Base-by-base conservation (phyloP, 768 basidiomycete species). In the Leccinum uliginosum region DNA sequence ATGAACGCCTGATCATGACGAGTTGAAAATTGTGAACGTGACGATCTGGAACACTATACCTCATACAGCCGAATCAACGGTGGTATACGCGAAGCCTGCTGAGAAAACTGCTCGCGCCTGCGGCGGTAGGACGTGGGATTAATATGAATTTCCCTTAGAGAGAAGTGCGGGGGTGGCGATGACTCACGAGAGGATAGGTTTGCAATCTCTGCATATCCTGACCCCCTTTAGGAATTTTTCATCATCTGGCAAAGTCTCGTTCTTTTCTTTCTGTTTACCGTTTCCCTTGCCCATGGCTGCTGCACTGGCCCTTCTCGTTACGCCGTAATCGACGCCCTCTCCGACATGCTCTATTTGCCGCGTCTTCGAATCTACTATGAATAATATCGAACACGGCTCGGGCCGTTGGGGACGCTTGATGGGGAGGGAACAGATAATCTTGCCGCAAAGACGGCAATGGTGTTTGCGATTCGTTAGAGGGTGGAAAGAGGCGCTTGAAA, bases 391-490 rank as follows among this genome's bases (percentile, higher is more conserved):
- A 65, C 93, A 97, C 6, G 80, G 73, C 48, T 77, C 76, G 2
- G 78, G 79, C 21, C 93, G 82, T 62, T 85, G 83, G 3, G 86
- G 84, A 4, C 76, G 80, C 56, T 90, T 93, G 11, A 86, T 76
- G 0, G 93, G 92, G 5, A 97, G 78, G 1, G 94, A 89, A 66
- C 96, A 98, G 12, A 98, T 85, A 40, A 98, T 90, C 54, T 86
- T 79, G 0, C 96, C 96, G 62, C 96, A 98, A 14, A 98, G 76
- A 9, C 96, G 86, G 68, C 96, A 98, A 67, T 98, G 96, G 63
- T 98, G 96, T 73, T 96, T 96, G 14, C 96, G 85, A 62, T 93
- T 96, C 1, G 93, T 91, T 3, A 98, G 73, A 0, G 91, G 83
- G 67, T 94, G 90, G 68, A 98, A 98, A 2, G 87, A 83, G 50